phyloP scores from a whole-genome alignment of 495 filamentous ascomycete genomes.

The Penicillium malachiteum region DNA sequence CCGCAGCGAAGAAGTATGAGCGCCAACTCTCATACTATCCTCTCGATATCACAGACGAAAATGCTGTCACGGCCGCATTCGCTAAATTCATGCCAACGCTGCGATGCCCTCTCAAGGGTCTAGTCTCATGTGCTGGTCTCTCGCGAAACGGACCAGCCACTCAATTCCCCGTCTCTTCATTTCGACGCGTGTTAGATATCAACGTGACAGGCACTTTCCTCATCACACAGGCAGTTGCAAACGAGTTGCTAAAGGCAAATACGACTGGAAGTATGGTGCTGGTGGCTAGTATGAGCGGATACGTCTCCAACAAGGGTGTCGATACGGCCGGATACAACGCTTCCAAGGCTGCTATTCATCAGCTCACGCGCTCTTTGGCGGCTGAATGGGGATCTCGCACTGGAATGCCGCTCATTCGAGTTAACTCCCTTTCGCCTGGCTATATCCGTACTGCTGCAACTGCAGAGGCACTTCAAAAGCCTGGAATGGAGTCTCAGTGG shows the following conservation, averaged over 20 bases:
- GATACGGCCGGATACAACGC: conserved; percentile 60
- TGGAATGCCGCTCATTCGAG: conserved; percentile 20
- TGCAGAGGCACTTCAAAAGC: conserved; percentile 15
- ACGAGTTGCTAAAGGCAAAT: conserved; percentile 54
- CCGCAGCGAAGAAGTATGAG: conserved; percentile 24
- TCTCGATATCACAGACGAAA: conserved; percentile 57
- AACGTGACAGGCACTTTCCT: conserved; percentile 68
- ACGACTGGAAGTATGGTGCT: conserved; percentile 59
- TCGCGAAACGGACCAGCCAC: conserved; percentile 56
- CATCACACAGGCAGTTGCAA: conserved; percentile 63
- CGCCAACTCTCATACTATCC: conserved; percentile 46
- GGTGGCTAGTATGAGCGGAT: conserved; percentile 73
- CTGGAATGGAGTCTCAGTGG: conserved; percentile 67
- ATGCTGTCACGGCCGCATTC: conserved; percentile 51
- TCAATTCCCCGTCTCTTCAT: conserved; percentile 57
- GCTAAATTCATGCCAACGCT: conserved; percentile 48
- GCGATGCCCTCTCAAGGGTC: conserved; percentile 60
- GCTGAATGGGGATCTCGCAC: conserved; percentile 55
- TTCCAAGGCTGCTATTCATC: conserved; percentile 61
- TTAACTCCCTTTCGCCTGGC: conserved; percentile 38
- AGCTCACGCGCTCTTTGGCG: conserved; percentile 58
- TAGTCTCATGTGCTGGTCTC: conserved; percentile 78
- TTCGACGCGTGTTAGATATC: conserved; percentile 58
- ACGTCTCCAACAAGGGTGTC: conserved; percentile 63
- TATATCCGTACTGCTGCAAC: conserved; percentile 33